phyloP scores from a whole-genome alignment of 345 rosid genomes.

The Salix arbutifolia region DNA sequence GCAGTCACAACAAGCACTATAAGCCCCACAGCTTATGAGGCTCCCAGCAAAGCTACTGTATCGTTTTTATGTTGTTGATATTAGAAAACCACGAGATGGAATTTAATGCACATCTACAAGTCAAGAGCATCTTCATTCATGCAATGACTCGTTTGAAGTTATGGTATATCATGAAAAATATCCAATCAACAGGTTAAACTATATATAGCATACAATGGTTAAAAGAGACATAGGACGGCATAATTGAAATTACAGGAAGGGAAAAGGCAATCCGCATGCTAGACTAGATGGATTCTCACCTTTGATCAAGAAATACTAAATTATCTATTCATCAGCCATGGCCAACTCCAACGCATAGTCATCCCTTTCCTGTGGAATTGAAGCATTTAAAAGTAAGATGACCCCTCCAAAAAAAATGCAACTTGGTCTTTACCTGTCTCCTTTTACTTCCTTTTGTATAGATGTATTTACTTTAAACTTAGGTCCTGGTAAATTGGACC shows the following conservation, averaged over 20 bases:
- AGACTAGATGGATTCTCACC: constrained; percentile 9
- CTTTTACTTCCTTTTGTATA: neutral
- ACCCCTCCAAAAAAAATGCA: neutral
- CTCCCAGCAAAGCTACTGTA: too few species aligned
- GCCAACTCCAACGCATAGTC: constrained; percentile 94
- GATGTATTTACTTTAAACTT: neutral
- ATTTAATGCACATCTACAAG: too few species aligned
- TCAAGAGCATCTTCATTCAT: too few species aligned
- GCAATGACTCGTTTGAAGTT: neutral
- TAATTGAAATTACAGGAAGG: constrained; percentile 1
- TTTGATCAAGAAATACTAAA: neutral
- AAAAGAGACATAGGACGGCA: neutral
- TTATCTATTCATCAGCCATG: constrained; percentile 71
- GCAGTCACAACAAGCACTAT: too few species aligned
- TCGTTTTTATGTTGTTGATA: too few species aligned
- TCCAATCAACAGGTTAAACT: neutral
- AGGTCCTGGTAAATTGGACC: too few species aligned
- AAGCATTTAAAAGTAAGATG: constrained; percentile 11
- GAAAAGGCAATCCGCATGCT: constrained; percentile 7
- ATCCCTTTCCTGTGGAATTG: constrained; percentile 71
- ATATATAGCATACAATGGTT: neutral
- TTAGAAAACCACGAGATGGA: too few species aligned
- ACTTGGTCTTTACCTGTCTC: neutral
- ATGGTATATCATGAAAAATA: neutral
- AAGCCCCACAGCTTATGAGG: too few species aligned